These are phyloP conservation scores for Aureobasidium lini DNA, from an alignment of 2,329 filamentous ascomycete species.

Conservation along the genomic window DNA sequence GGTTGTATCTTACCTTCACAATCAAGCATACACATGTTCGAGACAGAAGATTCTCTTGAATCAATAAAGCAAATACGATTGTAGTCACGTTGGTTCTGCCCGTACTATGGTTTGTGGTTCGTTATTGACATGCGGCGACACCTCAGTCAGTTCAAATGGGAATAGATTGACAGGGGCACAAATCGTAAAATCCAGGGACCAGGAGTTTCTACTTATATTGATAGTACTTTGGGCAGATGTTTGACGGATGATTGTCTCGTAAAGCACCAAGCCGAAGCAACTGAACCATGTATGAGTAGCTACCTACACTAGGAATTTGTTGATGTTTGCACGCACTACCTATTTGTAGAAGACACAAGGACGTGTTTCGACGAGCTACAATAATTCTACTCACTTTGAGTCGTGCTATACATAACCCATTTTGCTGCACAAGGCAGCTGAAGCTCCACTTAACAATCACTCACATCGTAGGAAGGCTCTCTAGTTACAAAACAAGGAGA, in stretches of 20 bases:
- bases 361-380: not conserved
- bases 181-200: not conserved
- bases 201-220: no score
- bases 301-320: not conserved
- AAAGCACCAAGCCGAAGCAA: no score
- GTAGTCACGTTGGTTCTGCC: no score
- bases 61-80: no score
- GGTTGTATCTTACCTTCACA: no score
- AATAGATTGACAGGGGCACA: conserved; percentile 10
- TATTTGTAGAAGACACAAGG: not conserved
- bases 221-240: no score
- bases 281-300: no score
- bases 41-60: no score
- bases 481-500: not conserved
- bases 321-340: not conserved
- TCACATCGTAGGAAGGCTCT: not conserved
- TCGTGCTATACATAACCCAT: no score
- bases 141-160: not conserved
- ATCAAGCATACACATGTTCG: no score
- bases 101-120: not conserved
- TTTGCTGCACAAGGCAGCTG: not conserved
- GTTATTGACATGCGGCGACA: not conserved
- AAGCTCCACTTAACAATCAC: not conserved
- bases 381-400: no score
- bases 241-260: no score